These are phyloP conservation scores for Maudiozyma humilis DNA, from an alignment of 1,139 yeast genomes.

Conservation along the genomic window DNA sequence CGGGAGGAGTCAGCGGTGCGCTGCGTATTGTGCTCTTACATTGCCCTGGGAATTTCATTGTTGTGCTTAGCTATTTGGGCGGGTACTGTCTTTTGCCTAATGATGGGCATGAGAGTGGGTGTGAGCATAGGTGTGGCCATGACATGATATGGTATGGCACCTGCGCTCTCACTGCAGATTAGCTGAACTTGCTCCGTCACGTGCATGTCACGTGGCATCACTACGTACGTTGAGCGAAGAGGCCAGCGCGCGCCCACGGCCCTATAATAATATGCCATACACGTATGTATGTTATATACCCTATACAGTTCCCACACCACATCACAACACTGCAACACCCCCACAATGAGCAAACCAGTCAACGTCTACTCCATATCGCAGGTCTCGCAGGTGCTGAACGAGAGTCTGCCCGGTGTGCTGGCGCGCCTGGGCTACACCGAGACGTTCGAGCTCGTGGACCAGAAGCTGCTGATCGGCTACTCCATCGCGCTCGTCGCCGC, in stretches of 20 bases:
- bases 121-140: too few relatives aligned
- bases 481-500: conserved; percentile 60
- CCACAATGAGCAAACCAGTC: conserved; percentile 26
- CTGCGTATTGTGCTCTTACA: too few relatives aligned
- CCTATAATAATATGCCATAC: background rate
- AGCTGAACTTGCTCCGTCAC: too few relatives aligned
- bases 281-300: too few relatives aligned
- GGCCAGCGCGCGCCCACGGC: background rate
- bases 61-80: too few relatives aligned
- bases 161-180: too few relatives aligned
- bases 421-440: conserved; percentile 55
- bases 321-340: background rate
- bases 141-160: too few relatives aligned
- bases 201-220: background rate
- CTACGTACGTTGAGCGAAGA: background rate
- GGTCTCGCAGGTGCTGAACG: conserved; percentile 24
- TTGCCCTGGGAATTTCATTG: too few relatives aligned
- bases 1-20: too few relatives aligned
- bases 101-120: too few relatives aligned
- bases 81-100: too few relatives aligned
- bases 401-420: conserved; percentile 34
- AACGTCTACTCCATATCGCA: conserved; percentile 30
- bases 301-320: background rate
- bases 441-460: conserved; percentile 48
- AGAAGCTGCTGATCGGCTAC: conserved; percentile 63